phyloP scores from a whole-genome alignment of 2,329 filamentous ascomycete species.

The Juglanconis oblonga region DNA sequence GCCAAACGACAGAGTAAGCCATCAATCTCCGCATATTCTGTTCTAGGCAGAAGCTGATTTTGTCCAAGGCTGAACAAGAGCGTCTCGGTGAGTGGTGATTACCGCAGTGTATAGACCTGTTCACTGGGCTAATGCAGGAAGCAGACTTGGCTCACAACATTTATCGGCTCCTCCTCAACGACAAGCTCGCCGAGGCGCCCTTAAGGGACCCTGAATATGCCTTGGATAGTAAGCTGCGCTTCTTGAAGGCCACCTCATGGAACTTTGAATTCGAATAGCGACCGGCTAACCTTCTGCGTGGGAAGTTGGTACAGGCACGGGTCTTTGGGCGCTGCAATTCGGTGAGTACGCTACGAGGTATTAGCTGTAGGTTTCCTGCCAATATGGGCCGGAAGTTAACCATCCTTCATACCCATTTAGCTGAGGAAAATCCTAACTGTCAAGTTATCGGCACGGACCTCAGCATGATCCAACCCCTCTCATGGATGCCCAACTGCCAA shows the following conservation, averaged over 20 bases:
- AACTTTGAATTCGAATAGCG: background rate
- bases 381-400: background rate
- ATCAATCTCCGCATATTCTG: background rate
- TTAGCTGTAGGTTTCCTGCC: no score
- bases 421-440: constrained; percentile 2
- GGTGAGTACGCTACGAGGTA: background rate
- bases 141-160: background rate
- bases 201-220: background rate
- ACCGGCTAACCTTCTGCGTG: background rate
- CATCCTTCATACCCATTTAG: background rate
- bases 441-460: background rate
- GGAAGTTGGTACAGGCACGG: constrained; percentile 1
- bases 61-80: background rate
- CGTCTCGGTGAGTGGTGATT: background rate
- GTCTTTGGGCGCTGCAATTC: constrained; percentile 2
- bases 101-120: background rate
- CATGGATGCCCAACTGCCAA: constrained; percentile 5
- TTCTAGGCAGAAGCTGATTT: background rate
- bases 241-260: background rate
- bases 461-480: background rate
- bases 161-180: background rate
- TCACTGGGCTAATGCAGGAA: background rate
- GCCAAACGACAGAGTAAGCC: background rate
- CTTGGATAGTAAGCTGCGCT: background rate
- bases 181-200: background rate